Conservation (phyloP, 2,329 filamentous ascomycete genomes). For the Byssothecium circinans region DNA sequence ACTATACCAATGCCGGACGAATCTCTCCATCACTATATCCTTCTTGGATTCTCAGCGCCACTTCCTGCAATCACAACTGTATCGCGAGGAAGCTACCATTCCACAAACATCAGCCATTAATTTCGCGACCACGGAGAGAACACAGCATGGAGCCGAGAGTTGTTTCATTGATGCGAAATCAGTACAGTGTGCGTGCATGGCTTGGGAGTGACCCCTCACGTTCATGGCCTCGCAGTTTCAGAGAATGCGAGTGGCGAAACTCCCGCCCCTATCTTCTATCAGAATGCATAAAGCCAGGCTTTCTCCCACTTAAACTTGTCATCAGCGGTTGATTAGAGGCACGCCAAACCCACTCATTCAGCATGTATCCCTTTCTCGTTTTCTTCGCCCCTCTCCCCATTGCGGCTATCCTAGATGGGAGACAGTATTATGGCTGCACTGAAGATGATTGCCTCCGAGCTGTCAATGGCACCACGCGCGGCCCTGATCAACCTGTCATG, state of each 20-base stretch:
- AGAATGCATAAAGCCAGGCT: conserved; percentile 5
- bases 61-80: conserved; percentile 1
- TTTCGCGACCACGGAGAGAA: conserved; percentile 1
- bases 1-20: conserved; percentile 1
- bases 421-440: conserved; percentile 19
- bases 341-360: conserved; percentile 5
- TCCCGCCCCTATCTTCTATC: neutral
- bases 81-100: neutral
- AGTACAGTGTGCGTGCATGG: conserved; percentile 6
- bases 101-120: conserved; percentile 3
- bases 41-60: conserved; percentile 1
- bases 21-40: conserved; percentile 3
- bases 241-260: neutral
- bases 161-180: neutral
- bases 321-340: neutral
- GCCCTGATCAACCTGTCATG: conserved; percentile 14
- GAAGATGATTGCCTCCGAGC: conserved; percentile 29
- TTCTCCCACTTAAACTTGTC: neutral
- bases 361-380: conserved; percentile 27
- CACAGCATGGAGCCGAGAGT: neutral
- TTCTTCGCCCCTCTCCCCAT: conserved; percentile 11
- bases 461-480: conserved; percentile 23
- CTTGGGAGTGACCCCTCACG: conserved; percentile 2
- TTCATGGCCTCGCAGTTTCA: neutral
- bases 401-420: conserved; percentile 19